phyloP scores from a whole-genome alignment of 495 filamentous ascomycete genomes.

The Penicillium desertorum region DNA sequence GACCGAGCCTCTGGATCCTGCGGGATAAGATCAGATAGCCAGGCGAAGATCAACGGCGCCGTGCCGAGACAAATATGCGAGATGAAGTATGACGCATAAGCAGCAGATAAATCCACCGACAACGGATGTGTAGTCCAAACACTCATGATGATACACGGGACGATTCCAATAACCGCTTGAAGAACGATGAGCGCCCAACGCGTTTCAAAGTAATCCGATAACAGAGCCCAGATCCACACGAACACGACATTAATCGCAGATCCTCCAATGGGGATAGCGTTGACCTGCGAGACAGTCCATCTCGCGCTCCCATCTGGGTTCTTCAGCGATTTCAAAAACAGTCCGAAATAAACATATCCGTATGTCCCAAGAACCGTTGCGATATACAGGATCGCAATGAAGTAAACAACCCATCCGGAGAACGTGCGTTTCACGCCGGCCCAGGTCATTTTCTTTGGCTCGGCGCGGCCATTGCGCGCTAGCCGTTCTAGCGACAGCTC shows the following conservation, averaged over 20 bases:
- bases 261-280: constrained; percentile 35
- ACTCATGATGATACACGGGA: constrained; percentile 37
- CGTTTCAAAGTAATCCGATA: constrained; percentile 31
- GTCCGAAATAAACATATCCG: constrained; percentile 34
- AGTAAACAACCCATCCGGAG: constrained; percentile 34
- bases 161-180: constrained; percentile 30
- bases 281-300: constrained; percentile 31
- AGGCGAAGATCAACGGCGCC: constrained; percentile 36
- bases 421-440: constrained; percentile 32
- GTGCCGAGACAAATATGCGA: constrained; percentile 30
- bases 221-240: constrained; percentile 35
- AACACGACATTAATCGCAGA: constrained; percentile 39
- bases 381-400: constrained; percentile 31
- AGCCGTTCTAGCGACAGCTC: constrained; percentile 32
- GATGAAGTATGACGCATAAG: constrained; percentile 35
- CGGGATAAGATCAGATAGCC: constrained; percentile 34
- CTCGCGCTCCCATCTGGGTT: constrained; percentile 27
- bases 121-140: constrained; percentile 29
- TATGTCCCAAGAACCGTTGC: constrained; percentile 35
- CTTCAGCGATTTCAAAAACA: constrained; percentile 32
- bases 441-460: constrained; percentile 34
- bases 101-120: constrained; percentile 24
- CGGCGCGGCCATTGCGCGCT: constrained; percentile 32
- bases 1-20: constrained; percentile 34
- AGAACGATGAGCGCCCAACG: constrained; percentile 31